Evolutionary conservation across 2,329 filamentous ascomycete species (phyloP), one percentile per base, ranked within the genome.

Genomic region (Chaetomiaceae sp.): DNA sequence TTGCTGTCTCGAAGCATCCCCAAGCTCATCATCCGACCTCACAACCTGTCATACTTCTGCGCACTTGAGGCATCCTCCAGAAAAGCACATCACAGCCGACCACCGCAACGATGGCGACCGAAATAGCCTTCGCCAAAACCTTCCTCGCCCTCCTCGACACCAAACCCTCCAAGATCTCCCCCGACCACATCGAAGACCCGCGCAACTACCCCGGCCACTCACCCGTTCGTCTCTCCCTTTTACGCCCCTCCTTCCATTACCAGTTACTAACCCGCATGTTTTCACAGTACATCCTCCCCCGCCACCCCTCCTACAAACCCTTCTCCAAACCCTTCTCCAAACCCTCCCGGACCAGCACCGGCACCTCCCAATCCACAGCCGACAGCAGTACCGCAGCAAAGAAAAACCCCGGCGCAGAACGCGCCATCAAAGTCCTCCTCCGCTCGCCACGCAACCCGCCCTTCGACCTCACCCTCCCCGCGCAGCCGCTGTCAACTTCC

Each of bases 131-230:
- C 70, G 87, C 90, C 63, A 90, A 88, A 72, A 79, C 83, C 29
- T 96, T 95, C 71, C 84, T 99, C 62, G 77, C 84, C 48, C 81
- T 83, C 20, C 82, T 97, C 58, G 90, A 95, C 72, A 81, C 84
- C 56, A 84, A 86, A 46, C 87, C 91, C 7, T 71, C 84, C 64
- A 95, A 91, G 76, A 81, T 97, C 59, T 84, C 87, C n/a, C 77
- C 88, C 60, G 90, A 97, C 70, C 88, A 96, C 82, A 85, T 95
- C 70, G 89, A 92, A 71, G 89, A 96, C 67, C 84, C 89, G 46
- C 85, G 84, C 64, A 83, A 79, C 61, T 91, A 92, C 68, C 87
- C 89, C 22, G 76, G 87, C 23, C 83, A 88, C 58, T 79, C 84
- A 60, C 87, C 91, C 15, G 92, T 96, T 81, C 27, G 84, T 55